These are phyloP conservation scores for Hyaloscypha hepaticicola DNA, from an alignment of 495 filamentous ascomycete genomes.

Conservation along the genomic window DNA sequence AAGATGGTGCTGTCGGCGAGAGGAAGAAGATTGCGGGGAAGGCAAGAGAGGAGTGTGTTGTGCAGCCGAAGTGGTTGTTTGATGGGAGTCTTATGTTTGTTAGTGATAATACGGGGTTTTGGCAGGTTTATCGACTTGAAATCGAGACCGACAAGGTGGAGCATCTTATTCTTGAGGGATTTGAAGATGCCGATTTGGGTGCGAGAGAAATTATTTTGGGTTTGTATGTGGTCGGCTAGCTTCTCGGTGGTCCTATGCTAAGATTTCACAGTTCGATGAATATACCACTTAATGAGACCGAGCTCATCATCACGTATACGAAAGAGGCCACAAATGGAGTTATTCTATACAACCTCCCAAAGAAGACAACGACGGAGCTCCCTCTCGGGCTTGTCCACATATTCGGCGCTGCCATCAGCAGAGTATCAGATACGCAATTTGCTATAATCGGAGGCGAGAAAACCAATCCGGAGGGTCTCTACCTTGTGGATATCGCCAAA, in stretches of 20 bases:
- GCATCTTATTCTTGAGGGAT: constrained; percentile 11
- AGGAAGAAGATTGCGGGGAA: constrained; percentile 17
- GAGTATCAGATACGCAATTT: constrained; percentile 13
- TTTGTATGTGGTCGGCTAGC: constrained; percentile 7
- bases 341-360: constrained; percentile 7
- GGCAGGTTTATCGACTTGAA: constrained; percentile 16
- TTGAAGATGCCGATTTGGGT: constrained; percentile 15
- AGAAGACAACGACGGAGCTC: background rate
- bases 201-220: constrained; percentile 15
- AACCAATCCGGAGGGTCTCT: constrained; percentile 12
- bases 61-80: constrained; percentile 22
- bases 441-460: constrained; percentile 6
- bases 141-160: background rate
- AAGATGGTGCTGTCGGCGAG: constrained; percentile 13
- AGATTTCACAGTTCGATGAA: constrained; percentile 5
- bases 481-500: constrained; percentile 16
- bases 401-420: background rate
- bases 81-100: constrained; percentile 18
- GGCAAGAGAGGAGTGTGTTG: constrained; percentile 12
- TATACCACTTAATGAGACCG: constrained; percentile 5
- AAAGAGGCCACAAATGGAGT: constrained; percentile 13
- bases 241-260: background rate
- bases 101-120: constrained; percentile 22
- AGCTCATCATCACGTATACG: constrained; percentile 10
- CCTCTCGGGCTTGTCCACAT: constrained; percentile 10